Evolutionary conservation across 371 early-diverging fungal genomes (phyloP), one percentile per base, ranked within the genome.

Genomic region (Mortierella sp.): DNA sequence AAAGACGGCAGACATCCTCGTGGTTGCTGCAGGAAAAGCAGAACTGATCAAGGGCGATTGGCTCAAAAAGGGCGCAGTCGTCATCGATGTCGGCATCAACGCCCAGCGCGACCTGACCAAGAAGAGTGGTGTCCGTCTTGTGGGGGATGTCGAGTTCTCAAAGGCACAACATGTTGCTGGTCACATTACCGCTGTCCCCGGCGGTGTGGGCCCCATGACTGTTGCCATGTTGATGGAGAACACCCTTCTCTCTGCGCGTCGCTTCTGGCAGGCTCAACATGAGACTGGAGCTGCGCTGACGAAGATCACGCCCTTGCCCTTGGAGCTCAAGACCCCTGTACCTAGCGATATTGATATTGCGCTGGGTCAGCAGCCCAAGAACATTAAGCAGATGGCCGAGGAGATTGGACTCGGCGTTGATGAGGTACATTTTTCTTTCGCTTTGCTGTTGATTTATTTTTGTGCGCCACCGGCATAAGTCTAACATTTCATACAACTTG

Each of bases 191-290:
- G 98, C 99, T 3, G 99, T 98, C 68, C 99, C 99, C 35, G 98
- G 98, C 44, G 98, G 98, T 56, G 98, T 98, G 43, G 99, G 98
- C 0, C 99, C 99, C 16, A 98, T 98, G 98, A 98, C 99, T 8
- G 98, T 98, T 18, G 97, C 97, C 63, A 98, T 98, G 97, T 90
- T 98, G 46, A 88, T 98, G 88, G 84, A 94, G 74, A 98, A 98
- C 90, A 96, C 96, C 0, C 89, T 95, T 0, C 80, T 92, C 48
- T 93, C 95, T 70, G 97, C 97, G 43, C 91, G 94, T 82, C 91
- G 96, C 29, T 94, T 91, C 85, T 90, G 92, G 77, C 91, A 93
- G n/a, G 89, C 91, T 44, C 88, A 88, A 21, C 83, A 77, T 41
- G 89, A 92, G 76, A 44, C 60, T 46, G 44, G 74, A 4, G 14